Conservation (phyloP, 805 yeast species). For the Teunomyces lycoperdinae region DNA sequence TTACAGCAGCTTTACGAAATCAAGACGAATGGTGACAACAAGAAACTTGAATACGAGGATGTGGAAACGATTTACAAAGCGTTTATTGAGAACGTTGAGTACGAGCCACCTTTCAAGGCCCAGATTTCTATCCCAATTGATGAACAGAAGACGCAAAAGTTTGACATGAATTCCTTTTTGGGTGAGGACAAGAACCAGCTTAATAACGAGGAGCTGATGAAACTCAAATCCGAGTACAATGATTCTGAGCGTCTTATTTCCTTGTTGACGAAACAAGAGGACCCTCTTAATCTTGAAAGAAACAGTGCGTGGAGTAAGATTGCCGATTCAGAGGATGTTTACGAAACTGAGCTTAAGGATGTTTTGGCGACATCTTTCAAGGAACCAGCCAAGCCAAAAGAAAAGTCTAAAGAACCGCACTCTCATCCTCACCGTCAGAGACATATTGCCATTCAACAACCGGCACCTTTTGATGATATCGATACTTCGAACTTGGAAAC, state of each 20-base stretch:
- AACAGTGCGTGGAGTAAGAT: constrained; percentile 5
- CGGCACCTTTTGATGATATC: not conserved
- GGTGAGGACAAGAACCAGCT: constrained; percentile 5
- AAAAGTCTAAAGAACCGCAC: not conserved
- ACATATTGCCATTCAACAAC: not conserved
- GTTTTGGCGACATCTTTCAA: constrained; percentile 13
- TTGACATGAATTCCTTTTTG: constrained; percentile 19
- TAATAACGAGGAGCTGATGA: not conserved
- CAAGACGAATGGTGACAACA: constrained; percentile 7
- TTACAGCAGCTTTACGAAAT: constrained; percentile 16
- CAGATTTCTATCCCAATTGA: constrained; percentile 4
- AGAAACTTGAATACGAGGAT: constrained; percentile 9
- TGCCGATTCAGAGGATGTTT: constrained; percentile 1
- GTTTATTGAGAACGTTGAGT: constrained; percentile 15
- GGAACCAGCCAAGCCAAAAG: not conserved
- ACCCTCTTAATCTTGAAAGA: constrained; percentile 7
- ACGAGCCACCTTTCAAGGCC: constrained; percentile 9
- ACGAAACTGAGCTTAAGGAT: constrained; percentile 18
- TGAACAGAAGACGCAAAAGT: constrained; percentile 13
- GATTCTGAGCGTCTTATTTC: constrained; percentile 18
- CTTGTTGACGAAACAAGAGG: constrained; percentile 11
- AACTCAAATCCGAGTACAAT: constrained; percentile 10
- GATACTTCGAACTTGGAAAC: constrained; percentile 26
- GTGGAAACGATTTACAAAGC: constrained; percentile 19
- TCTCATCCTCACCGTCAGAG: not conserved